phyloP scores from a whole-genome alignment of 2,329 filamentous ascomycete species.

The Fusarium hostae region DNA sequence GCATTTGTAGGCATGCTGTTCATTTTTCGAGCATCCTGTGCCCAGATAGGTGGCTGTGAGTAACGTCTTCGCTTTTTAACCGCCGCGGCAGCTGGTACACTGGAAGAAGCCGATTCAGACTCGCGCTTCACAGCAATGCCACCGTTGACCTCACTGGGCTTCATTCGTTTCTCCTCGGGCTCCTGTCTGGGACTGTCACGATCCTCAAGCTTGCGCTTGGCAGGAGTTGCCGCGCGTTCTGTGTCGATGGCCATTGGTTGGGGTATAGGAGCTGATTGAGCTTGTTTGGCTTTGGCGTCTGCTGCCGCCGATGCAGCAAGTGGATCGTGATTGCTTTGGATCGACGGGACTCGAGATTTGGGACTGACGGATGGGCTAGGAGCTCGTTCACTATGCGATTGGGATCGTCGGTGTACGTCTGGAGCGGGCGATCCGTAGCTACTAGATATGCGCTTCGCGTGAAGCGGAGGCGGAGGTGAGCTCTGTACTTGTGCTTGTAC shows the following conservation, averaged over 20 bases:
- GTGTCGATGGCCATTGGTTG: slow-evolving; percentile 47
- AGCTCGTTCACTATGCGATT: slow-evolving; percentile 72
- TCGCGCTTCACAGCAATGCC: slow-evolving; percentile 36
- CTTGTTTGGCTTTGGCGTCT: slow-evolving; percentile 41
- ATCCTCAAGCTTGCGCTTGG: slow-evolving; percentile 55
- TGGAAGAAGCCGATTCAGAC: slow-evolving; percentile 45
- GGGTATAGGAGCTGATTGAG: slow-evolving; percentile 27
- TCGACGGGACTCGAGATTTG: slow-evolving; percentile 72
- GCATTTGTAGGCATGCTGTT: slow-evolving; percentile 51
- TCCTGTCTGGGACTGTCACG: slow-evolving; percentile 61
- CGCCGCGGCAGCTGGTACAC: slow-evolving; percentile 49
- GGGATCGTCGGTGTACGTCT: slow-evolving; percentile 60
- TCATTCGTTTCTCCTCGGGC: slow-evolving; percentile 58
- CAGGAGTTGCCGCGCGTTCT: slow-evolving; percentile 51
- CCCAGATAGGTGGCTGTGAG: slow-evolving; percentile 60
- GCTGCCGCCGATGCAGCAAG: slow-evolving; percentile 44
- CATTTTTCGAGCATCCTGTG: slow-evolving; percentile 53
- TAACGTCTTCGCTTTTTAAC: slow-evolving; percentile 56
- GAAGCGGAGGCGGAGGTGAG: slow-evolving; percentile 52
- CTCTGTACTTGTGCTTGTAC: slow-evolving; percentile 45
- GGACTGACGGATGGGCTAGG: slow-evolving; percentile 81
- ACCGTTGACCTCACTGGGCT: slow-evolving; percentile 63
- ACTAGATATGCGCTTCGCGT: slow-evolving; percentile 55
- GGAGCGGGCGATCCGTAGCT: slow-evolving; percentile 57
- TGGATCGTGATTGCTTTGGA: slow-evolving; percentile 57